Conservation (phyloP, 305 asterid species). For the Withania somnifera region DNA sequence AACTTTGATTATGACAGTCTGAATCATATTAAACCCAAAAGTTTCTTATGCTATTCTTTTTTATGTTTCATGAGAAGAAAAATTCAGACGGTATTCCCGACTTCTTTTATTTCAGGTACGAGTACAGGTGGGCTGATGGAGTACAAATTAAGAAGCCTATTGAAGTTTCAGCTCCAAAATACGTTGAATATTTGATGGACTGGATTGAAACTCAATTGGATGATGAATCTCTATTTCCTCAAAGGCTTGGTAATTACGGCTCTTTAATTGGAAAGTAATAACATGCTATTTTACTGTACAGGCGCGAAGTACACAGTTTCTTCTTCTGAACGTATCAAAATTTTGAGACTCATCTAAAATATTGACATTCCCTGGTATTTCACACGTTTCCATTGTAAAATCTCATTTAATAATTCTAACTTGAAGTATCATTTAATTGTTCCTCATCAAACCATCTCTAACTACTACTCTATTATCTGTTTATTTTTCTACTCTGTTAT, state of each 20-base stretch:
- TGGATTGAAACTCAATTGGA: conserved; percentile 96
- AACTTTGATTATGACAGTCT: not conserved
- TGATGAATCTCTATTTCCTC: conserved; percentile 89
- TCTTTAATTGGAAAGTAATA: conserved; percentile 1
- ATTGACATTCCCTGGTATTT: not conserved
- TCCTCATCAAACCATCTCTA: not conserved
- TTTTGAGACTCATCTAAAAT: not conserved
- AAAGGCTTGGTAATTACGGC: conserved; percentile 60
- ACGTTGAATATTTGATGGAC: conserved; percentile 89
- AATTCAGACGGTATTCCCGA: conserved; percentile 1
- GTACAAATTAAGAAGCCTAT: conserved; percentile 84
- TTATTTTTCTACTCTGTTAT: not conserved
- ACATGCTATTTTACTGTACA: not conserved
- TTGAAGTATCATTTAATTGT: not conserved
- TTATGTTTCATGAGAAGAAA: not conserved
- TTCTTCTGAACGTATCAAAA: not conserved
- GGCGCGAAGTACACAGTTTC: not conserved
- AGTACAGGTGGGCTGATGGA: conserved; percentile 97
- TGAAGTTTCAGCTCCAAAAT: conserved; percentile 96
- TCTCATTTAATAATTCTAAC: not conserved
- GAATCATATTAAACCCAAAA: not conserved
- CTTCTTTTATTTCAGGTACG: conserved; percentile 48
- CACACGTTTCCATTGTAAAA: not conserved
- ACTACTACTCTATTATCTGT: not conserved
- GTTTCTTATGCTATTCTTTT: not conserved